phyloP scores from a whole-genome alignment of 2,329 filamentous ascomycete species.

The Cadophora luteo-olivacea region DNA sequence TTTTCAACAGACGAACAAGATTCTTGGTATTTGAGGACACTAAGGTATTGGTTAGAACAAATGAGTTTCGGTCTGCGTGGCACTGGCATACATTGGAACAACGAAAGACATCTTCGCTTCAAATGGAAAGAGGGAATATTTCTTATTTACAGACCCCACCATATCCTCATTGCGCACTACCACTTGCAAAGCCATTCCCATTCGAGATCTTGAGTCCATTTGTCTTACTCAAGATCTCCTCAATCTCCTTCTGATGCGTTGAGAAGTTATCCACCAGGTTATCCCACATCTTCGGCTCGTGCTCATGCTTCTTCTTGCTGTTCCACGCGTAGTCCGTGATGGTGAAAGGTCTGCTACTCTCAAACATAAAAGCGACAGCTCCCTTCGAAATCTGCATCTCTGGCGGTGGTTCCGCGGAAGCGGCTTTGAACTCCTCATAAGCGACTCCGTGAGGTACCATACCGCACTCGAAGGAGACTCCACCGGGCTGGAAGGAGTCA shows the following conservation, averaged over 20 bases:
- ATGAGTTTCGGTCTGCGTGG: no score
- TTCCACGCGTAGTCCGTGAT: conserved; percentile 62
- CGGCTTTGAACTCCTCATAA: conserved; percentile 52
- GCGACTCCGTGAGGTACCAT: conserved; percentile 57
- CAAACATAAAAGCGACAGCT: conserved; percentile 59
- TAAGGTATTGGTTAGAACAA: no score
- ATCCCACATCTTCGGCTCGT: conserved; percentile 61
- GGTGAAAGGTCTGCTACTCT: conserved; percentile 59
- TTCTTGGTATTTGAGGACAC: no score
- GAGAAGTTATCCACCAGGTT: conserved; percentile 59
- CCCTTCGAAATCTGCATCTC: conserved; percentile 53
- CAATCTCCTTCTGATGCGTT: conserved; percentile 52
- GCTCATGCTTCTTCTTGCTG: conserved; percentile 49
- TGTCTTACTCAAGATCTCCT: conserved; percentile 48
- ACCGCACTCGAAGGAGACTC: conserved; percentile 50
- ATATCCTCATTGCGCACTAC: not conserved
- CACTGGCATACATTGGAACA: no score
- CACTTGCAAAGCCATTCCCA: conserved; percentile 23
- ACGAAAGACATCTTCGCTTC: no score
- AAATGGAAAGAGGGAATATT: no score
- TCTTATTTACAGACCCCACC: no score
- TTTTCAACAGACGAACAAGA: no score
- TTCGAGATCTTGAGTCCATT: conserved; percentile 29
- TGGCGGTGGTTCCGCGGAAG: conserved; percentile 54
- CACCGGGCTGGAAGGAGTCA: conserved; percentile 64